phyloP scores from a whole-genome alignment of 306 rosid genomes.

The Biancaea sappan region DNA sequence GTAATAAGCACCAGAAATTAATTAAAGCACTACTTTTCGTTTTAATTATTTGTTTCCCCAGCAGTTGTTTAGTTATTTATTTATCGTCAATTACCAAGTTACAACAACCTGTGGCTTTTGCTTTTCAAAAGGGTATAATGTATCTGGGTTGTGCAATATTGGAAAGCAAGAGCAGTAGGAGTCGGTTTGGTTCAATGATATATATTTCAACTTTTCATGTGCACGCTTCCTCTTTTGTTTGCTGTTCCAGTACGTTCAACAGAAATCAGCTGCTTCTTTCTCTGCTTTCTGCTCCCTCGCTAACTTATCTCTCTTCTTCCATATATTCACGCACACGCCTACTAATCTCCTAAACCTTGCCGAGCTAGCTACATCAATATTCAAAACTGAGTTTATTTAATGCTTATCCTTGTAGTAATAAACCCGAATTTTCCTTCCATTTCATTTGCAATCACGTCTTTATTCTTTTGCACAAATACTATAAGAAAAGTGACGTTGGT shows the following conservation, averaged over 20 bases:
- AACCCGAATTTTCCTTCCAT: not conserved
- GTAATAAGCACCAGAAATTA: not conserved
- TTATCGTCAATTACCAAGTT: constrained; percentile 25
- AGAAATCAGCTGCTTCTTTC: too few species aligned
- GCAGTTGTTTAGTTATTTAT: not conserved
- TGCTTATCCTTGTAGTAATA: not conserved
- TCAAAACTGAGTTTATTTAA: not conserved
- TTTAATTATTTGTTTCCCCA: constrained; percentile 6
- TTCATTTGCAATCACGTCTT: not conserved
- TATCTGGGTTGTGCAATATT: constrained; percentile 15
- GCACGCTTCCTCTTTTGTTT: constrained; percentile 25
- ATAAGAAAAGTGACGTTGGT: not conserved
- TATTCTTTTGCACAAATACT: not conserved
- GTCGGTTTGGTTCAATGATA: constrained; percentile 32
- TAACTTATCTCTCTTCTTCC: not conserved
- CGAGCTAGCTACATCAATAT: not conserved
- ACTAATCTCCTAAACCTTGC: constrained; percentile 22
- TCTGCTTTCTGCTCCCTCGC: not conserved
- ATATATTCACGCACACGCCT: not conserved
- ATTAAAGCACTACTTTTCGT: not conserved
- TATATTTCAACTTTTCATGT: constrained; percentile 24
- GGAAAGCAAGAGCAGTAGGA: constrained; percentile 34
- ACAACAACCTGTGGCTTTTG: constrained; percentile 35
- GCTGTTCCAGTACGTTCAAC: not conserved
- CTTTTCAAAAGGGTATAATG: constrained; percentile 13